Base-by-base conservation (phyloP, 2,329 filamentous ascomycete genomes). In the Colletotrichum liriopes region DNA sequence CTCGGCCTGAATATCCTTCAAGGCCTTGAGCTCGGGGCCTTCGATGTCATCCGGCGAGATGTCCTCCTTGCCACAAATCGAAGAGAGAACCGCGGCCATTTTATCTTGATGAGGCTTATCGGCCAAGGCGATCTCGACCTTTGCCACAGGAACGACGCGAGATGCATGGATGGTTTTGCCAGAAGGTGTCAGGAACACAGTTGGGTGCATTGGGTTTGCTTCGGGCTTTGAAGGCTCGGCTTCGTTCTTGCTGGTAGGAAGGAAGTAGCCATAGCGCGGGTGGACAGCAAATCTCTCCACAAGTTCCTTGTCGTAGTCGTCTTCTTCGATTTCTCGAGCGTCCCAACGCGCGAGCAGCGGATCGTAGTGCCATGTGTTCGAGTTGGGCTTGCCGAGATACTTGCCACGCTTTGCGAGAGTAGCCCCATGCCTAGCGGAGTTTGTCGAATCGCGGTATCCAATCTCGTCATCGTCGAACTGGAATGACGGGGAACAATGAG, bases 381-480 rank as follows among this genome's bases (percentile, higher is more conserved):
- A 86, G 76, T 89, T 88, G 47, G 89, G 88, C 37, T 83, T 85
- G 73, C 86, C 83, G 58, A 89, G 81, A 75, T 86, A 90, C 77
- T 85, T 87, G 76, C 88, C 88, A 61, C 88, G 84, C 72, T 86
- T 86, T 18, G 84, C 84, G 74, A 84, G 84, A 43, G 85, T 89
- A 58, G 87, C 87, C 29, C 86, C 86, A 68, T 88, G 86, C 71
- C 83, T 84, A 39, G 86, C 84, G 74, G 89, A 87, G 71, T 91
- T 91, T 72, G 85, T 85, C 5, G 87, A 89, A 75, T 91, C 89
- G 29, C 87, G 85, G 78, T 89, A 91, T 18, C 89, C 89, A 72
- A 91, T 91, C 76, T 91, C 88, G 69, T 85, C 82, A 11, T 86
- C 81, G 47, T 87, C 83, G 67, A 85, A 90, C 63, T 84, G 80